phyloP scores from a whole-genome alignment of 176 grass and related monocot species.

The Carex cristatella region DNA sequence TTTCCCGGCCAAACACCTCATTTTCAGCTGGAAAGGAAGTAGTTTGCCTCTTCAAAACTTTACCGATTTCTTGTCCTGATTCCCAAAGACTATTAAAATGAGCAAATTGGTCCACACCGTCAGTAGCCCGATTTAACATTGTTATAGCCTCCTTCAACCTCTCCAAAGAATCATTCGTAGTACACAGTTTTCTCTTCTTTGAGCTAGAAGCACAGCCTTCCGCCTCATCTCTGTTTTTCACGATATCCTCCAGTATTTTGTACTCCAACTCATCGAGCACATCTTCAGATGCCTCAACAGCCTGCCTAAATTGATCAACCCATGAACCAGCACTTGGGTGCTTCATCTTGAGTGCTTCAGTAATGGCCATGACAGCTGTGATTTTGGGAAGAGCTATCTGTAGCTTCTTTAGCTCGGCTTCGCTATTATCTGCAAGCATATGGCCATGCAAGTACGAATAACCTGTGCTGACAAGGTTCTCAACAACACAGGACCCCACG shows the following conservation, averaged over 20 bases:
- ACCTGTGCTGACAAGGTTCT: background rate
- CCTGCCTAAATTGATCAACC: background rate
- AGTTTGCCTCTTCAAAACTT: background rate
- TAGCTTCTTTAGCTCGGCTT: background rate
- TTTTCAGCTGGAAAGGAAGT: background rate
- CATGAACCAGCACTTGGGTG: background rate
- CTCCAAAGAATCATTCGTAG: background rate
- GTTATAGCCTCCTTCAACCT: background rate
- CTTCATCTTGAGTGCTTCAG: background rate
- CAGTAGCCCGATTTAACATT: background rate
- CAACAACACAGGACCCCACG: background rate
- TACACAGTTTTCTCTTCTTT: background rate
- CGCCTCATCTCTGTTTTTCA: background rate
- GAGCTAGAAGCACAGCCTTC: background rate
- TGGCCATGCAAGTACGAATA: too few relatives aligned
- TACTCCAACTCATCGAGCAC: background rate
- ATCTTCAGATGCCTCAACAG: constrained; percentile 22
- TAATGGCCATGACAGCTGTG: background rate
- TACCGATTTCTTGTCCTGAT: too few relatives aligned
- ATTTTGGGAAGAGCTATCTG: background rate
- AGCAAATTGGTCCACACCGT: background rate
- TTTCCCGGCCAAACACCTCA: background rate
- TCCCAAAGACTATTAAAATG: background rate
- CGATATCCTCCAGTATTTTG: background rate
- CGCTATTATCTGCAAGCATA: background rate